Conservation (phyloP, 1,139 yeast genomes). For the Geotrichum australiense region DNA sequence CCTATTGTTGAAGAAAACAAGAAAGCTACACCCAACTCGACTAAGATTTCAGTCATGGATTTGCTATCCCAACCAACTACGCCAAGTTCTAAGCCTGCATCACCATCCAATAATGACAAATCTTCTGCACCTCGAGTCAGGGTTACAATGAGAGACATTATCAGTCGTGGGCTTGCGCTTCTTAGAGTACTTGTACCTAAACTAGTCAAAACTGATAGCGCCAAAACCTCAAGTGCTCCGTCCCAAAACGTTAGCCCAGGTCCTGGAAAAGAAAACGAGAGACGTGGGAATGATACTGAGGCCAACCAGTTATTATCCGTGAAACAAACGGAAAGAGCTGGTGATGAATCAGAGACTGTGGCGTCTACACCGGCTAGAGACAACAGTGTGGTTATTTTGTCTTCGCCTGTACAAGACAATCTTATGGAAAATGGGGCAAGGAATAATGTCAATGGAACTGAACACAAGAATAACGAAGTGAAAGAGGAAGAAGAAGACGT, state of each 20-base stretch:
- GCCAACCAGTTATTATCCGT: too few species aligned
- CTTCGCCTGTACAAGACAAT: slow-evolving; percentile 1
- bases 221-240: slow-evolving; percentile 2
- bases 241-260: background rate
- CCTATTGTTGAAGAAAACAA: slow-evolving; percentile 8
- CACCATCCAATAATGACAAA: slow-evolving; percentile 5
- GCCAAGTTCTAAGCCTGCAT: slow-evolving; percentile 17
- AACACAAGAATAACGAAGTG: too few species aligned
- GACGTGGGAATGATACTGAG: too few species aligned
- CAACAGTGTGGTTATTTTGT: slow-evolving; percentile 3
- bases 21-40: slow-evolving; percentile 10
- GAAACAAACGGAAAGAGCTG: background rate
- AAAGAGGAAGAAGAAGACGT: too few species aligned
- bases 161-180: slow-evolving; percentile 33
- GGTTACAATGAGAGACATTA: slow-evolving; percentile 35
- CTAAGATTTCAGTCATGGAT: slow-evolving; percentile 24
- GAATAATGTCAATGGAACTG: too few species aligned
- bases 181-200: slow-evolving; percentile 27
- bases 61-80: slow-evolving; percentile 20
- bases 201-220: slow-evolving; percentile 17
- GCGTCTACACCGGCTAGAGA: slow-evolving; percentile 9
- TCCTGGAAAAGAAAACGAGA: background rate
- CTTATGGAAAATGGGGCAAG: background rate
- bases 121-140: slow-evolving; percentile 23
- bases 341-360: slow-evolving; percentile 8